Percentiles rank a stretch among this genome's conserved stretches.
Evolutionary conservation across 768 basidiomycete species (phyloP).

Genomic region (Amanita molliuscula): DNA sequence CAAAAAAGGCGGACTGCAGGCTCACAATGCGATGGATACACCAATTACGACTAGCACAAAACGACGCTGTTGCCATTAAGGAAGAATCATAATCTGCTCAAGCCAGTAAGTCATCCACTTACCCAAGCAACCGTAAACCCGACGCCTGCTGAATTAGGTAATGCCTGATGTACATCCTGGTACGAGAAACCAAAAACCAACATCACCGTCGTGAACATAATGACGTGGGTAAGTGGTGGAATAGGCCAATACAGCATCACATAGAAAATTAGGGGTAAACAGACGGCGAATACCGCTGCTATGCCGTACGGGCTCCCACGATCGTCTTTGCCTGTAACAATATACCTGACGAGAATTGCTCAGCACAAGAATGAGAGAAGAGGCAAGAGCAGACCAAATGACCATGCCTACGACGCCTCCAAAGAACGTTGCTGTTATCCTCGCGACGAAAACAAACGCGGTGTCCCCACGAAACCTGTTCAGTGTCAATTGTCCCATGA

Average conservation of each 20-base stretch:
- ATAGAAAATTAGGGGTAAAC: constrained; percentile 65
- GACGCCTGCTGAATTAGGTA: constrained; percentile 40
- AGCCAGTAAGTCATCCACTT: constrained; percentile 8
- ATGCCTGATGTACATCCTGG: constrained; percentile 38
- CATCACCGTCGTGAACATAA: constrained; percentile 52
- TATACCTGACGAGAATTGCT: constrained; percentile 38
- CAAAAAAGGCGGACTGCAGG: neutral
- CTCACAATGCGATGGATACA: constrained; percentile 70
- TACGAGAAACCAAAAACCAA: constrained; percentile 71
- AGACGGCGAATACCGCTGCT: constrained; percentile 54
- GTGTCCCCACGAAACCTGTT: constrained; percentile 72
- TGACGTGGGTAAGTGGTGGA: constrained; percentile 57
- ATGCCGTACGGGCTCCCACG: constrained; percentile 59
- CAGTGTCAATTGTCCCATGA: constrained; percentile 69
- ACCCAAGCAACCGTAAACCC: constrained; percentile 72
- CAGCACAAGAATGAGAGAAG: neutral
- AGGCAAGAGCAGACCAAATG: constrained; percentile 49
- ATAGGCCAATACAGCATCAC: constrained; percentile 64
- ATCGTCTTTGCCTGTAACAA: constrained; percentile 46
- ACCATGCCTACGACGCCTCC: constrained; percentile 53
- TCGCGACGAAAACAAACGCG: constrained; percentile 48
- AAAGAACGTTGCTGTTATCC: constrained; percentile 54
- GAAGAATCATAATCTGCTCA: neutral
- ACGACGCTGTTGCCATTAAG: constrained; percentile 32
- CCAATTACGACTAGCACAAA: constrained; percentile 64